These are phyloP conservation scores for Fusarium nurragi DNA, from an alignment of 2,329 filamentous ascomycete genomes.

Conservation along the genomic window DNA sequence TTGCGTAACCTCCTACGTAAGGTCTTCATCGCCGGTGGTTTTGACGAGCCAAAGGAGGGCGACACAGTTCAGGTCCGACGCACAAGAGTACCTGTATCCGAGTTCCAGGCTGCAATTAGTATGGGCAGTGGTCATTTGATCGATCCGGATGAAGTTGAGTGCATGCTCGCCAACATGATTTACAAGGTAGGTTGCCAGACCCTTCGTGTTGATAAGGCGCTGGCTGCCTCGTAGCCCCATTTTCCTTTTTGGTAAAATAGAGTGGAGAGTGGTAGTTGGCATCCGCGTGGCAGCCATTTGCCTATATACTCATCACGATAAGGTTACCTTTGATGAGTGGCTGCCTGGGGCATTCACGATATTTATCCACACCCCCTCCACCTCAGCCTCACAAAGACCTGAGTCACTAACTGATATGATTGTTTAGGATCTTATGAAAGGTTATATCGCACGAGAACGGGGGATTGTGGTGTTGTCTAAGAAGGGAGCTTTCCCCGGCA, in stretches of 20 bases:
- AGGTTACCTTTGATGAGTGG: slow-evolving; percentile 35
- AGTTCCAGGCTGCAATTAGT: slow-evolving; percentile 86
- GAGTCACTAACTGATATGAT: slow-evolving; percentile 48
- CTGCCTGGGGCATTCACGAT: slow-evolving; percentile 38
- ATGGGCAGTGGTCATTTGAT: slow-evolving; percentile 74
- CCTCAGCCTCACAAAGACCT: slow-evolving; percentile 41
- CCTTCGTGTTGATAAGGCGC: slow-evolving; percentile 3
- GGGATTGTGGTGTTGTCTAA: slow-evolving; percentile 94
- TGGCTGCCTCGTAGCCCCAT: slow-evolving; percentile 10
- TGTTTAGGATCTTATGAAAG: slow-evolving; percentile 88
- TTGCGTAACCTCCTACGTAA: slow-evolving; percentile 91
- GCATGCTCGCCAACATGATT: slow-evolving; percentile 93
- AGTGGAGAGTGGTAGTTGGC: slow-evolving; percentile 7
- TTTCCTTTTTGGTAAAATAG: neutral
- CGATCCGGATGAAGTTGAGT: slow-evolving; percentile 94
- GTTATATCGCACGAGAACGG: slow-evolving; percentile 92
- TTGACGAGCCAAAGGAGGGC: slow-evolving; percentile 78
- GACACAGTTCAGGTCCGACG: slow-evolving; percentile 69
- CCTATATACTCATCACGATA: slow-evolving; percentile 42
- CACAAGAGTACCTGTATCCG: slow-evolving; percentile 81
- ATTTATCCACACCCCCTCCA: slow-evolving; percentile 33
- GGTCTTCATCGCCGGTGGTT: slow-evolving; percentile 86
- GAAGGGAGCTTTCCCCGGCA: slow-evolving; percentile 91
- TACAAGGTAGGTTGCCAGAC: slow-evolving; percentile 78
- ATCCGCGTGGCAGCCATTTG: slow-evolving; percentile 35